Percentiles rank a stretch among this genome's conserved stretches.
Evolutionary conservation across 352 stramenopile genomes (phyloP).

Genomic region (Elongisporangium senticosum): DNA sequence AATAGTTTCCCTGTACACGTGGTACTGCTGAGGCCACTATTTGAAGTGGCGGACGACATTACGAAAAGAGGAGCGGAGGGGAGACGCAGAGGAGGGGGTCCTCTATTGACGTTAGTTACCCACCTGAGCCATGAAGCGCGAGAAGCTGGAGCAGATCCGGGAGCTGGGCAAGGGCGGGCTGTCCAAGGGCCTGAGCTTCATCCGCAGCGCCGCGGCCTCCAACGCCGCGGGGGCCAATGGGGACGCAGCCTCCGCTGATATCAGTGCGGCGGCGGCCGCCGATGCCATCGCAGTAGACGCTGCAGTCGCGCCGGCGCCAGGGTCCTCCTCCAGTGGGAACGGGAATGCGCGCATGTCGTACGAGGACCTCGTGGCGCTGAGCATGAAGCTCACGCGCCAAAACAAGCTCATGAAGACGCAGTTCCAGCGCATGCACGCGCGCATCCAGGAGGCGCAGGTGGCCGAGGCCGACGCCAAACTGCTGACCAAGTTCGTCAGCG

Average conservation of each 20-base stretch:
- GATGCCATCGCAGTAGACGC: slow-evolving; percentile 5
- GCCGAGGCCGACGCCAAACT: slow-evolving; percentile 43
- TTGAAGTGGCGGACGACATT: not conserved
- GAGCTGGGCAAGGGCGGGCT: slow-evolving; percentile 71
- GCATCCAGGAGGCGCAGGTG: slow-evolving; percentile 25
- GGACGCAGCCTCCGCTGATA: not conserved
- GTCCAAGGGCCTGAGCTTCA: slow-evolving; percentile 74
- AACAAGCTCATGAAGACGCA: slow-evolving; percentile 86
- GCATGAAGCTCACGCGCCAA: slow-evolving; percentile 85
- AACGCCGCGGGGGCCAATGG: slow-evolving; percentile 7
- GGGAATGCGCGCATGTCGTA: slow-evolving; percentile 55
- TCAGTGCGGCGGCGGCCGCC: slow-evolving; percentile 6
- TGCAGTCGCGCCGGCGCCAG: slow-evolving; percentile 3
- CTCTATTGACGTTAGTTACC: slow-evolving; percentile 1
- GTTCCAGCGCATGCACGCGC: slow-evolving; percentile 71
- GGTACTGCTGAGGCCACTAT: not conserved
- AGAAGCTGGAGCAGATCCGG: slow-evolving; percentile 87
- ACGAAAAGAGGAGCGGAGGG: not conserved
- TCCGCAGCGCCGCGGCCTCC: slow-evolving; percentile 39
- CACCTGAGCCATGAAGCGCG: slow-evolving; percentile 65
- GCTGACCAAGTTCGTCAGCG: slow-evolving; percentile 47
- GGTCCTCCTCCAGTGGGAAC: not conserved
- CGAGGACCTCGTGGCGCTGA: slow-evolving; percentile 76
- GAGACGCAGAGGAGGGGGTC: not conserved
- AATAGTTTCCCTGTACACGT: not conserved